A percentile compares a stretch with the other conserved stretches of the same genome.
Conservation (phyloP, 2,329 filamentous ascomycete genomes). For the Colletotrichum musicola region DNA sequence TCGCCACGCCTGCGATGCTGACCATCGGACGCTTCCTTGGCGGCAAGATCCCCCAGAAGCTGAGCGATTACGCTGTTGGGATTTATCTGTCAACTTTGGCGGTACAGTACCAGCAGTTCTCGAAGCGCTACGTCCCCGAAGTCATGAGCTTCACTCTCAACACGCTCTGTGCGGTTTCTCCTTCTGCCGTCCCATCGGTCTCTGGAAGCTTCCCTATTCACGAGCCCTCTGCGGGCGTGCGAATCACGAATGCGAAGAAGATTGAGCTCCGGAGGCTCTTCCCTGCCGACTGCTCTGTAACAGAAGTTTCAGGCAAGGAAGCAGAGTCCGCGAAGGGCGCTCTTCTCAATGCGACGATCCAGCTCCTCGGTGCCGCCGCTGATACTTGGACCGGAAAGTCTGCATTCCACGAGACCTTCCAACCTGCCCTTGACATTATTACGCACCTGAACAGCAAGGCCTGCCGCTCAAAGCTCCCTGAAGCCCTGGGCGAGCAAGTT, state of each 20-base stretch:
- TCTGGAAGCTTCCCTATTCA: conserved; percentile 73
- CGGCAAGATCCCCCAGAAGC: conserved; percentile 75
- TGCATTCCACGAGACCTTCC: conserved; percentile 84
- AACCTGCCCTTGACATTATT: conserved; percentile 70
- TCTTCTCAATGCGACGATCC: conserved; percentile 72
- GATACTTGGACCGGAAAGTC: conserved; percentile 80
- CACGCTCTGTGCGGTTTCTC: conserved; percentile 76
- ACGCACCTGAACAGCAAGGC: conserved; percentile 70
- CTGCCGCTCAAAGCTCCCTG: conserved; percentile 64
- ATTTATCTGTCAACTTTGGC: conserved; percentile 83
- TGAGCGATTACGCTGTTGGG: conserved; percentile 78
- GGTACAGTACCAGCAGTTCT: conserved; percentile 84
- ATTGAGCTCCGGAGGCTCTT: conserved; percentile 64
- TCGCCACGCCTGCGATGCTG: conserved; percentile 90
- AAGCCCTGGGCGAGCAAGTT: conserved; percentile 54
- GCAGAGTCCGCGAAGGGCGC: conserved; percentile 62
- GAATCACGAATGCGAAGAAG: conserved; percentile 60
- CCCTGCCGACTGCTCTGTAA: conserved; percentile 68
- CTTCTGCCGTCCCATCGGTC: conserved; percentile 59
- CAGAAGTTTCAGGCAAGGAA: conserved; percentile 43
- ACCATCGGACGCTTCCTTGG: conserved; percentile 87
- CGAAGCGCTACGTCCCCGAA: conserved; percentile 92
- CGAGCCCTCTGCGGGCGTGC: conserved; percentile 63
- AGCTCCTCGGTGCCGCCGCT: conserved; percentile 75
- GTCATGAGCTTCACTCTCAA: conserved; percentile 85